phyloP scores from a whole-genome alignment of 192 early-diverging fungal species.

The Neocallimastix lanati region DNA sequence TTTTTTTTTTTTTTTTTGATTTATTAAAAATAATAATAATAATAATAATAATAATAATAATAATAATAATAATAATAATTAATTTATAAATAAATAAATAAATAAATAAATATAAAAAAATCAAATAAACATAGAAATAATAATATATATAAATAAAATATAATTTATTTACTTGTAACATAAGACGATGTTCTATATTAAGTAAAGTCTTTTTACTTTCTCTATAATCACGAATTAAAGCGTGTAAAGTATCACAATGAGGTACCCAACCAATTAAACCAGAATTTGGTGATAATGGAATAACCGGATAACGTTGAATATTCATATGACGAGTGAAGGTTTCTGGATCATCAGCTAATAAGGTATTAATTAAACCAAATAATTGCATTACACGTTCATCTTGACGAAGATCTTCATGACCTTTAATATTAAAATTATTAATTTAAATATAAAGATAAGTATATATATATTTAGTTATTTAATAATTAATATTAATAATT shows the following conservation, averaged over 20 bases:
- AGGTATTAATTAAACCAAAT: slow-evolving; percentile 88
- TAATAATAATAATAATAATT: not conserved
- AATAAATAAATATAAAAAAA: too few species aligned
- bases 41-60: not conserved
- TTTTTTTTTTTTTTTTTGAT: too few species aligned
- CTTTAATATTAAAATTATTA: slow-evolving; percentile 1
- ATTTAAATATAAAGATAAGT: too few species aligned
- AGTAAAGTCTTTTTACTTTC: slow-evolving; percentile 58
- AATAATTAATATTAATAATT: too few species aligned
- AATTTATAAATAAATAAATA: too few species aligned
- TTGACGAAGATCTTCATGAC: slow-evolving; percentile 92
- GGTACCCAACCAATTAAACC: slow-evolving; percentile 89
- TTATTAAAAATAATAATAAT: too few species aligned
- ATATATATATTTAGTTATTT: too few species aligned
- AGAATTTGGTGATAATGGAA: slow-evolving; percentile 84
- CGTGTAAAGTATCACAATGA: slow-evolving; percentile 73
- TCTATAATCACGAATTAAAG: slow-evolving; percentile 70
- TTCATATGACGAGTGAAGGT: slow-evolving; percentile 78
- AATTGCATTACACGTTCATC: slow-evolving; percentile 98
- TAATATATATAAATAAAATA: too few species aligned
- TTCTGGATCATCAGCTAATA: slow-evolving; percentile 60
- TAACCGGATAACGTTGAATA: slow-evolving; percentile 77
- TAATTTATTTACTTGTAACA: slow-evolving; percentile 60
- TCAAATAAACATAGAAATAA: too few species aligned
- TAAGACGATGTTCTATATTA: slow-evolving; percentile 77